Conservation (phyloP, 257 asterid genomes). For the Voacanga thouarsii region DNA sequence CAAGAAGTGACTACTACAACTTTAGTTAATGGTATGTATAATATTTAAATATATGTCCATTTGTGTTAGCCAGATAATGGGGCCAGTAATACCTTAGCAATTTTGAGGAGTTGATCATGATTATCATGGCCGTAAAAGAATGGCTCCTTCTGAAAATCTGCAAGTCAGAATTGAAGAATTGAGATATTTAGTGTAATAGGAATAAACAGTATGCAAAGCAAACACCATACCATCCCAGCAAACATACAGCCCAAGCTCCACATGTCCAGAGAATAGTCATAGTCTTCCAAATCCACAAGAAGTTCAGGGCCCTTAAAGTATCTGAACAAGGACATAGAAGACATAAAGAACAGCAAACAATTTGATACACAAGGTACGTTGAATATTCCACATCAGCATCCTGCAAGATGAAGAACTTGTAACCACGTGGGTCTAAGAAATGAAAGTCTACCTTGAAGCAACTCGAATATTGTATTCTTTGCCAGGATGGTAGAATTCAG, state of each 20-base stretch:
- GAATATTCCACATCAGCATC: background rate
- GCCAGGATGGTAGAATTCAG: constrained; percentile 34
- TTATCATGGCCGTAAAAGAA: constrained; percentile 36
- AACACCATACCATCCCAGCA: constrained; percentile 38
- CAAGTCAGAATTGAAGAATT: background rate
- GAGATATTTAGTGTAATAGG: background rate
- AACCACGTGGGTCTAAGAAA: no score
- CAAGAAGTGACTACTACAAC: background rate
- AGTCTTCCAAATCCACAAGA: constrained; percentile 73
- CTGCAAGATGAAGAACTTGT: background rate
- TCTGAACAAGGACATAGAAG: constrained; percentile 10
- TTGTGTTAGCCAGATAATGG: background rate
- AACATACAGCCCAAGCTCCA: constrained; percentile 74
- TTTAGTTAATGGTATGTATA: background rate
- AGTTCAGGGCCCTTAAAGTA: constrained; percentile 49
- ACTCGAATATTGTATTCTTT: constrained; percentile 31
- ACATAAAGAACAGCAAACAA: background rate
- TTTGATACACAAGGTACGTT: background rate
- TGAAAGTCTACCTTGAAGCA: constrained; percentile 23
- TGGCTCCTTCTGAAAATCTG: constrained; percentile 36
- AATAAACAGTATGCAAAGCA: background rate
- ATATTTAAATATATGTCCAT: background rate
- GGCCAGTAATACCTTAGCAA: constrained; percentile 26
- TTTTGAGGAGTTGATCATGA: constrained; percentile 34
- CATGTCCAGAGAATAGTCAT: constrained; percentile 68